phyloP scores from a whole-genome alignment of 306 rosid genomes.

The Psophocarpus tetragonolobus region DNA sequence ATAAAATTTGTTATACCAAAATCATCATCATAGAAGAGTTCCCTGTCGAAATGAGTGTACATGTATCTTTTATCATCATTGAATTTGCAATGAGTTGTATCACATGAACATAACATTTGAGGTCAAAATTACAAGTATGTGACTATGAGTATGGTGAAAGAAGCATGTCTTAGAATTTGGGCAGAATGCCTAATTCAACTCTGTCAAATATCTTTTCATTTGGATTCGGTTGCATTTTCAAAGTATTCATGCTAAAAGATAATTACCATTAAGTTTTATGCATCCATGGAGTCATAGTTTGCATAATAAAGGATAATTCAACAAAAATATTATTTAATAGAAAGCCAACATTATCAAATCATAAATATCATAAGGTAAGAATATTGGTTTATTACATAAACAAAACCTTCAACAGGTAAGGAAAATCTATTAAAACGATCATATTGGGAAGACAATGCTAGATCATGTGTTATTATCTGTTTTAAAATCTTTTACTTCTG shows the following conservation, averaged over 20 bases:
- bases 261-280: background rate
- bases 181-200: too few species aligned
- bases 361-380: conserved; percentile 1
- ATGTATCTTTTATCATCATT: too few species aligned
- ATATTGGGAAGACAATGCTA: background rate
- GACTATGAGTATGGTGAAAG: too few species aligned
- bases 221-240: background rate
- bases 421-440: too few species aligned
- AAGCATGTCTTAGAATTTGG: too few species aligned
- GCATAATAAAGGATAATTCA: background rate
- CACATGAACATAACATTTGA: too few species aligned
- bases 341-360: background rate
- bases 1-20: too few species aligned
- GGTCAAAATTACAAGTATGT: too few species aligned
- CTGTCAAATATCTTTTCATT: background rate
- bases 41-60: too few species aligned
- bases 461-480: background rate
- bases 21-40: too few species aligned
- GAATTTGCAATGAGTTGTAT: too few species aligned
- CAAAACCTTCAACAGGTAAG: background rate
- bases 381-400: background rate
- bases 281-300: background rate
- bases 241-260: background rate
- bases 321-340: too few species aligned
- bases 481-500: background rate